These are phyloP conservation scores for Plasmodium yoelii DNA, from an alignment of 169 alveolate genomes.

Conservation along the genomic window DNA sequence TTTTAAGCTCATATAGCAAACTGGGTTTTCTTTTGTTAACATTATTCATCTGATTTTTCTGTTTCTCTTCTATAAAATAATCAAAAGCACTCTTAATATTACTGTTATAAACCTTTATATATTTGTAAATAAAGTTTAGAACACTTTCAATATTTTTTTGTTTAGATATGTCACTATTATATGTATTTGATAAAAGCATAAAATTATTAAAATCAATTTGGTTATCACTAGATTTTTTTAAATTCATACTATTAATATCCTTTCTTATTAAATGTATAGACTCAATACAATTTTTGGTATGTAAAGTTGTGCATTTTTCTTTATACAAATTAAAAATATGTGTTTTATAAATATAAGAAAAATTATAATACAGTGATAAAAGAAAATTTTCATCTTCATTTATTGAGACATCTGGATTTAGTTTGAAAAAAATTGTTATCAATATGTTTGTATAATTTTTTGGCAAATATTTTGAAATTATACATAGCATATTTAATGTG, in stretches of 20 bases:
- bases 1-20: conserved; percentile 15
- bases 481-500: conserved; percentile 42
- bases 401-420: conserved; percentile 29
- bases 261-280: conserved; percentile 33
- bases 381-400: conserved; percentile 49
- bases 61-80: background rate
- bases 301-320: conserved; percentile 58
- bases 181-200: conserved; percentile 62
- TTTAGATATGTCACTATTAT: conserved; percentile 47
- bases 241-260: background rate
- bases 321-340: conserved; percentile 63
- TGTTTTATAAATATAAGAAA: conserved; percentile 39
- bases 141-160: conserved; percentile 36
- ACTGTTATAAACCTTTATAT: conserved; percentile 9
- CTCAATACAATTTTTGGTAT: conserved; percentile 57
- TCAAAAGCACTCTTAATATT: background rate
- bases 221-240: conserved; percentile 12
- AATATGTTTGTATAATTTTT: conserved; percentile 19
- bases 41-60: background rate
- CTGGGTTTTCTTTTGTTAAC: background rate
- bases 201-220: conserved; percentile 74
- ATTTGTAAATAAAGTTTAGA: conserved; percentile 24
- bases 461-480: conserved; percentile 21
- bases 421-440: conserved; percentile 53
- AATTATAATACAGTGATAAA: conserved; percentile 41